Evolutionary conservation across 1,284 basidiomycete genomes (phyloP).

Genomic region (Cutaneotrichosporon dermatis): DNA sequence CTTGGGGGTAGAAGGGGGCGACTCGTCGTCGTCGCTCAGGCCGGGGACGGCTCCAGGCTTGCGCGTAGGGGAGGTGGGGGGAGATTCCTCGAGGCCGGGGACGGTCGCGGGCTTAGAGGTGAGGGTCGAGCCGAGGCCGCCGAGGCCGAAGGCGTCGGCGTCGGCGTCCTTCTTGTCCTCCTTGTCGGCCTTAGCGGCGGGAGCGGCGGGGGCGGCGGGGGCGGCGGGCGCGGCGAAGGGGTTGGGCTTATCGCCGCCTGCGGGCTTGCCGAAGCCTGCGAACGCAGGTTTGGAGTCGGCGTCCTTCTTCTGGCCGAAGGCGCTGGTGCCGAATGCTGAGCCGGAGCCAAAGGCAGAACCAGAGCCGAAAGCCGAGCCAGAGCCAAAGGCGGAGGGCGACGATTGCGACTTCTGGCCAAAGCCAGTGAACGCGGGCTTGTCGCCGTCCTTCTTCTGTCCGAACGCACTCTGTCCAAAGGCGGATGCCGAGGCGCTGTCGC

Average conservation of each 20-base stretch:
- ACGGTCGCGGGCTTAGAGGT: slow-evolving; percentile 9
- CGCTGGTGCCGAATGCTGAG: slow-evolving; percentile 6
- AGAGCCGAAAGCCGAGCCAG: slow-evolving; percentile 12
- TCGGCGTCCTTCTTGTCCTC: neutral
- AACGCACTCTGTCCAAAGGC: slow-evolving; percentile 19
- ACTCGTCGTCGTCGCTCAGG: slow-evolving; percentile 13
- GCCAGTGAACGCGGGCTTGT: slow-evolving; percentile 1
- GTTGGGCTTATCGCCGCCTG: slow-evolving; percentile 1
- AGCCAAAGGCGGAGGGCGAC: slow-evolving; percentile 6
- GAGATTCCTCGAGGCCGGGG: slow-evolving; percentile 33
- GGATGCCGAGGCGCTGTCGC: neutral
- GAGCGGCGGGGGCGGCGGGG: no score
- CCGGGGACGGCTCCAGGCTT: slow-evolving; percentile 13
- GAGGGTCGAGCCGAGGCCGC: slow-evolving; percentile 32
- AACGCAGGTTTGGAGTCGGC: slow-evolving; percentile 11
- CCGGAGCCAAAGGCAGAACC: neutral
- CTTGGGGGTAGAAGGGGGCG: slow-evolving; percentile 15
- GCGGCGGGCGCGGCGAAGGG: neutral
- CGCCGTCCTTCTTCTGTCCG: neutral
- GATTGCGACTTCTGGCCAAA: neutral
- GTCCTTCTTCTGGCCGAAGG: slow-evolving; percentile 18
- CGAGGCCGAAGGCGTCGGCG: slow-evolving; percentile 37
- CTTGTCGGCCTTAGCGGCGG: no score
- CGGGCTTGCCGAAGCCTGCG: slow-evolving; percentile 19
- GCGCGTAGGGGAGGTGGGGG: slow-evolving; percentile 28